phyloP scores from a whole-genome alignment of 2,329 filamentous ascomycete species.

The Clonostachys sp. region DNA sequence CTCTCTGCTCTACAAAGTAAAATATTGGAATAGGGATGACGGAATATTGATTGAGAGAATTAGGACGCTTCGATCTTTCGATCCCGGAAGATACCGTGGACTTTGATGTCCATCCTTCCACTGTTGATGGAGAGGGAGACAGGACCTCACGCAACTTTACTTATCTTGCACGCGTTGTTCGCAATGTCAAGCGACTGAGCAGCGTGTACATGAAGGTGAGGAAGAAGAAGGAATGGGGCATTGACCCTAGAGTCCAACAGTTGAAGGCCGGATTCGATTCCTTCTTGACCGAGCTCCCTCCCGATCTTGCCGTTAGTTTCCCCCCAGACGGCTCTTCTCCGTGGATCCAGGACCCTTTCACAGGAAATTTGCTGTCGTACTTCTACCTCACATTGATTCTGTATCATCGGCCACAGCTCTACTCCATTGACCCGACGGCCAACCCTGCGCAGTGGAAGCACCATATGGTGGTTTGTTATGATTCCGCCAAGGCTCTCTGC shows the following conservation, averaged over 20 bases:
- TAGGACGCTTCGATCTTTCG: conserved; percentile 73
- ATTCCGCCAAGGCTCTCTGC: conserved; percentile 79
- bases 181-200: conserved; percentile 74
- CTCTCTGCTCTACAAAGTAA: not conserved
- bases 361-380: conserved; percentile 86
- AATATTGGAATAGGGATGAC: not conserved
- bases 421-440: conserved; percentile 67
- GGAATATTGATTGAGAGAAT: not conserved
- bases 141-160: conserved; percentile 79
- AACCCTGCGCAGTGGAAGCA: conserved; percentile 77
- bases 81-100: conserved; percentile 75
- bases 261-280: conserved; percentile 72
- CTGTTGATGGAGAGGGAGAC: conserved; percentile 70
- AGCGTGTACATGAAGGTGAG: conserved; percentile 69
- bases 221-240: conserved; percentile 78
- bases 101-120: conserved; percentile 60
- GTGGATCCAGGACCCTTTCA: conserved; percentile 80
- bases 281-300: conserved; percentile 74
- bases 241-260: conserved; percentile 77
- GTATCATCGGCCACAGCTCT: conserved; percentile 81
- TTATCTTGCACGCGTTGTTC: conserved; percentile 73
- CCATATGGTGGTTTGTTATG: conserved; percentile 83
- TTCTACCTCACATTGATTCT: conserved; percentile 83
- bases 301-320: conserved; percentile 73
- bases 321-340: conserved; percentile 75